These are phyloP conservation scores for Neurospora tetrasperma DNA, from an alignment of 495 filamentous ascomycete species.

Conservation along the genomic window DNA sequence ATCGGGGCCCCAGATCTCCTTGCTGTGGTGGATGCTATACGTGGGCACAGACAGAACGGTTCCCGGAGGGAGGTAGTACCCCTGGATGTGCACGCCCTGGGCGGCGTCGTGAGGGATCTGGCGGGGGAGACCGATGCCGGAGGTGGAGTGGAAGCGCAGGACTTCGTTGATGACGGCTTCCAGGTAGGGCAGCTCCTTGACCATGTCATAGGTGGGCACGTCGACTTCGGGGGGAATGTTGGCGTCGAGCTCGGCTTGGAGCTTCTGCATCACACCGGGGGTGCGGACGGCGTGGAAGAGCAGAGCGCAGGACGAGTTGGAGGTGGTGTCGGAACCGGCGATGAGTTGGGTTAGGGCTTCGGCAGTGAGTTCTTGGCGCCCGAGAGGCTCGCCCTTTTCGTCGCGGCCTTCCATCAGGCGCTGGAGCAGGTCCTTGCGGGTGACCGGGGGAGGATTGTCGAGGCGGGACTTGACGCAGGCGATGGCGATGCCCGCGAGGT, in stretches of 20 bases:
- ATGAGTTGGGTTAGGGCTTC: constrained; percentile 88
- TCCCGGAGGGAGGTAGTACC: constrained; percentile 60
- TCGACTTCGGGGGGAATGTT: constrained; percentile 49
- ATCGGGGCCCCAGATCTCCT: constrained; percentile 73
- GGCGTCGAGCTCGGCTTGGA: constrained; percentile 63
- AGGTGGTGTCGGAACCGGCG: constrained; percentile 82
- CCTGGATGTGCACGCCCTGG: constrained; percentile 30
- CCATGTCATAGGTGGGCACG: constrained; percentile 60
- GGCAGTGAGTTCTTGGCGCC: constrained; percentile 70
- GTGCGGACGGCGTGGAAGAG: constrained; percentile 66
- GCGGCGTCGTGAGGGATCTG: constrained; percentile 54
- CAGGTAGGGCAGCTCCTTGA: constrained; percentile 70
- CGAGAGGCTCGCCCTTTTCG: constrained; percentile 60
- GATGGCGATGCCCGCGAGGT: constrained; percentile 65
- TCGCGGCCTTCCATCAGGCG: constrained; percentile 83
- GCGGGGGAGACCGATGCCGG: constrained; percentile 78
- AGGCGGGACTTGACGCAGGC: constrained; percentile 69
- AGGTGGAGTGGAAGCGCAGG: constrained; percentile 82
- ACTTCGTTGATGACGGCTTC: constrained; percentile 78
- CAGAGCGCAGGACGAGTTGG: constrained; percentile 80
- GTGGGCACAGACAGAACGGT: constrained; percentile 76
- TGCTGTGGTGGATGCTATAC: constrained; percentile 79
- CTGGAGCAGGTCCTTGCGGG: constrained; percentile 70
- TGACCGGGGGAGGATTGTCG: constrained; percentile 48
- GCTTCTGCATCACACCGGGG: constrained; percentile 57